A percentile compares a stretch with the other conserved stretches of the same genome.
These are phyloP conservation scores for Madurella mycetomatis DNA, from an alignment of 2,329 filamentous ascomycete species.

Conservation along the genomic window DNA sequence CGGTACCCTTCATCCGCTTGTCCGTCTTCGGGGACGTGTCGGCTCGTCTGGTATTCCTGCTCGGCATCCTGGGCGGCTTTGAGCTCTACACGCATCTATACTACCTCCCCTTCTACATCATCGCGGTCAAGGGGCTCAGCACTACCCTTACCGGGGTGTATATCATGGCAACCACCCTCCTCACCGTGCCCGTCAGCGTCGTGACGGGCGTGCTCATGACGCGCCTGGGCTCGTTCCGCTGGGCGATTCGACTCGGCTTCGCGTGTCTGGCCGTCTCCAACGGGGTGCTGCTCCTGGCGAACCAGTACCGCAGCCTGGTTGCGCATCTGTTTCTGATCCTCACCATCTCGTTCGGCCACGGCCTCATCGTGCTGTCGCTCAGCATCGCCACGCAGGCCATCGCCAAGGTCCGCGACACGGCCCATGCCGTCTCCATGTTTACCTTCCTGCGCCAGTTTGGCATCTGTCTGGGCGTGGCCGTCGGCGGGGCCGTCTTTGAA, in stretches of 20 bases:
- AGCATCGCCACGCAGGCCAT: slow-evolving; percentile 34
- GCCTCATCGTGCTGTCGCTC: slow-evolving; percentile 33
- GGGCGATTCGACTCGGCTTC: slow-evolving; percentile 34
- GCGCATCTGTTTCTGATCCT: slow-evolving; percentile 32
- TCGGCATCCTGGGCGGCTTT: no score
- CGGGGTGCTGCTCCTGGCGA: slow-evolving; percentile 22
- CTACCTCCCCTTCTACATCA: slow-evolving; percentile 33
- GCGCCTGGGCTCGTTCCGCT: slow-evolving; percentile 30
- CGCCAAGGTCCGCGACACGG: slow-evolving; percentile 31
- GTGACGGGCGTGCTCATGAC: slow-evolving; percentile 19
- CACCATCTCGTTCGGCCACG: slow-evolving; percentile 31
- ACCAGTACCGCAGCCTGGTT: slow-evolving; percentile 20
- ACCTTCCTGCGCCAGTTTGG: slow-evolving; percentile 35
- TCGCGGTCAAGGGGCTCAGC: slow-evolving; percentile 28
- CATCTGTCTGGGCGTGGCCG: slow-evolving; percentile 34
- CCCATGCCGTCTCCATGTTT: slow-evolving; percentile 33
- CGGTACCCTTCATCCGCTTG: no score
- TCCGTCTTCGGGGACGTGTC: no score
- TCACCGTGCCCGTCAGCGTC: no score
- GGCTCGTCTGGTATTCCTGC: background rate
- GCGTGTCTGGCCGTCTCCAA: slow-evolving; percentile 20
- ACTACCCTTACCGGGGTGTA: slow-evolving; percentile 20
- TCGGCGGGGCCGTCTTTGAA: slow-evolving; percentile 36
- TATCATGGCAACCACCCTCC: no score
- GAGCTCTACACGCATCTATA: slow-evolving; percentile 26